Evolutionary conservation across 805 yeast species (phyloP).

Genomic region (Ogataea nonfermentans): DNA sequence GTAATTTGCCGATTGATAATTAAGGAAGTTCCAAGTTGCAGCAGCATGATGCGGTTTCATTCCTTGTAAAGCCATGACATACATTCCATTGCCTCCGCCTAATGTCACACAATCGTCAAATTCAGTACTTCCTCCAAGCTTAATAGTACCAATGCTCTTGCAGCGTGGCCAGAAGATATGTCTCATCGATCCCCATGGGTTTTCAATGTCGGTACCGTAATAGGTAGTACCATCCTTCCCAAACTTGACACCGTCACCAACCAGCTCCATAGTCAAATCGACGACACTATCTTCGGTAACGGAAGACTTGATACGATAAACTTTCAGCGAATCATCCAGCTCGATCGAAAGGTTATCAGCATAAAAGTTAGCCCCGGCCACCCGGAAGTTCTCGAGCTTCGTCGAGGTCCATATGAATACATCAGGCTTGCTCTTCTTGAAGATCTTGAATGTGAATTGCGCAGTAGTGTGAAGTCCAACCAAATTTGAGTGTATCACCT

Average conservation of each 20-base stretch:
- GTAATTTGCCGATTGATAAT: constrained; percentile 74
- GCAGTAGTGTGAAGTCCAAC: constrained; percentile 87
- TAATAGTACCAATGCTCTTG: constrained; percentile 61
- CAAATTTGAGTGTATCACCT: constrained; percentile 89
- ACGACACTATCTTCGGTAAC: constrained; percentile 71
- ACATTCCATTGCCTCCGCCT: constrained; percentile 60
- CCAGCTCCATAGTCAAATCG: constrained; percentile 59
- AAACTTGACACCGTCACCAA: constrained; percentile 80
- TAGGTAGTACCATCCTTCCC: constrained; percentile 84
- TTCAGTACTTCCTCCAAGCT: constrained; percentile 34
- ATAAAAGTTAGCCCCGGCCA: constrained; percentile 68
- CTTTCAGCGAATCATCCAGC: constrained; percentile 47
- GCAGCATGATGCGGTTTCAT: constrained; percentile 99
- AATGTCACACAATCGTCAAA: constrained; percentile 26
- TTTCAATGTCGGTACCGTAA: constrained; percentile 77
- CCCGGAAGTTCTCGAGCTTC: constrained; percentile 72
- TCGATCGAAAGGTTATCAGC: constrained; percentile 73
- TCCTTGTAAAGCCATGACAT: constrained; percentile 95
- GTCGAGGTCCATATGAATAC: constrained; percentile 87
- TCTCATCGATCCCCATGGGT: constrained; percentile 98
- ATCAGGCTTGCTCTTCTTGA: constrained; percentile 50
- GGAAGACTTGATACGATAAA: constrained; percentile 54
- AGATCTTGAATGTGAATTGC: constrained; percentile 88
- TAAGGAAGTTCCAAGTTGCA: constrained; percentile 90
- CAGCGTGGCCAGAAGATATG: constrained; percentile 97